Evolutionary conservation across 306 rosid genomes (phyloP), one percentile per base, ranked within the genome.

Genomic region (Prinsepia uniflora): DNA sequence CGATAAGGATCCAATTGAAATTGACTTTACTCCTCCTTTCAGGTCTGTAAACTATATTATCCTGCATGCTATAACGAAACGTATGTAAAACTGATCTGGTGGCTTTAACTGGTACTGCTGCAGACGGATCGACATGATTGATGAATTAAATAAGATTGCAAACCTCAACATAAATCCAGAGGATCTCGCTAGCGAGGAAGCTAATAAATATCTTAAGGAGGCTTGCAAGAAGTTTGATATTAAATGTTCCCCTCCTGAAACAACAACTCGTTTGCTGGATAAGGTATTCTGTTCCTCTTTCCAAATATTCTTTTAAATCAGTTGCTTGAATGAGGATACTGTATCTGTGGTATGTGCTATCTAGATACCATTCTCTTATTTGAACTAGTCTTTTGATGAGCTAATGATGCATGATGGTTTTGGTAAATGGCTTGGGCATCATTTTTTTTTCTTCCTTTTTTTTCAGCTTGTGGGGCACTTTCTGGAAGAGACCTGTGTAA

Each of bases 381-480:
- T 30, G 36, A 7, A 19, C 24, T 52, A 7, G 57, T 52, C 24
- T 7, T 10, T n/a, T 52, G 57, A 6, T 22, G 18, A 52, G n/a
- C 61, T 55, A 30, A 30, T 55, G 20, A 55, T 55, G 61, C 39
- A 6, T 69, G 56, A 18, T 40, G 42, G 41, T 30, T 46, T 15
- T 15, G 34, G 11, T 6, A 55, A 20, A 42, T 44, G 44, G 44
- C 44, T 55, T 22, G 13, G 14, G 56, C 19, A 19, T 60, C 22
- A 43, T 54, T 5, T 34, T 66, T 66, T 14, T 42, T 49, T 65
- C 14, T 76, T 24, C 30, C 30, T 39, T 47, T 63, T 22, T 22
- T 58, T 83, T 83, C 92, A 94, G 98, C 98, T 94, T 80, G 98
- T 90, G 78, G 98, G 95, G 40, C 95, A 94, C 88, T 89, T 87